Evolutionary conservation across 345 rosid species (phyloP).

Genomic region (Streptanthus diversifolius): DNA sequence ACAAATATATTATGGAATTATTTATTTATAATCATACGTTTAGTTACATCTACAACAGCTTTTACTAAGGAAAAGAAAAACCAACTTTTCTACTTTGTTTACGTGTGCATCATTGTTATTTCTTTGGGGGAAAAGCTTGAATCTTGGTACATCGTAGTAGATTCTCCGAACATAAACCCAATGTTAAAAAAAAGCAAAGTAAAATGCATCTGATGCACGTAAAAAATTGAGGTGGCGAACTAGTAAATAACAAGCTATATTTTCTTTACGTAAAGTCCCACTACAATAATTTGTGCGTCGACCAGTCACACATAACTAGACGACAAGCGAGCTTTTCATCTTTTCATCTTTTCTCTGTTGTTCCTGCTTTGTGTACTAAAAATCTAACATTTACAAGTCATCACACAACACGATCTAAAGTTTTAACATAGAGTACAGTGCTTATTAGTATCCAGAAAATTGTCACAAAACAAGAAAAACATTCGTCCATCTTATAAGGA

Average conservation of each 20-base stretch:
- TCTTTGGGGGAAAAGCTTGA: neutral
- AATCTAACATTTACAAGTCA: slow-evolving; percentile 32
- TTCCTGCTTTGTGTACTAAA: slow-evolving; percentile 14
- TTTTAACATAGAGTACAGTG: neutral
- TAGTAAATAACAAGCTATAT: neutral
- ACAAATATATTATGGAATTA: neutral
- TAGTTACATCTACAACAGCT: neutral
- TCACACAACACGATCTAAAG: neutral
- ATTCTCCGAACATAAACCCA: slow-evolving; percentile 8
- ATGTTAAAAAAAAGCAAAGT: neutral
- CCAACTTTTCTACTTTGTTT: neutral
- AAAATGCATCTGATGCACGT: slow-evolving; percentile 2
- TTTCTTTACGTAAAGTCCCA: slow-evolving; percentile 12
- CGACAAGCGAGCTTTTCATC: slow-evolving; percentile 20
- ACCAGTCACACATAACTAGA: slow-evolving; percentile 18
- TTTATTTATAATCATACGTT: neutral
- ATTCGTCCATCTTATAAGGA: slow-evolving; percentile 5
- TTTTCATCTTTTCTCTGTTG: slow-evolving; percentile 20
- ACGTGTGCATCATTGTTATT: neutral
- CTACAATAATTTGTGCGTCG: slow-evolving; percentile 19
- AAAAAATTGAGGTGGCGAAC: slow-evolving; percentile 17
- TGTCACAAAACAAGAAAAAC: neutral
- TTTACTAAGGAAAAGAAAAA: neutral
- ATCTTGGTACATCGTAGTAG: neutral
- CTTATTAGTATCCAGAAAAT: slow-evolving; percentile 8